Evolutionary conservation across 805 yeast genomes (phyloP), one percentile per base, ranked within the genome.

Genomic region (Ogataea allantospora): DNA sequence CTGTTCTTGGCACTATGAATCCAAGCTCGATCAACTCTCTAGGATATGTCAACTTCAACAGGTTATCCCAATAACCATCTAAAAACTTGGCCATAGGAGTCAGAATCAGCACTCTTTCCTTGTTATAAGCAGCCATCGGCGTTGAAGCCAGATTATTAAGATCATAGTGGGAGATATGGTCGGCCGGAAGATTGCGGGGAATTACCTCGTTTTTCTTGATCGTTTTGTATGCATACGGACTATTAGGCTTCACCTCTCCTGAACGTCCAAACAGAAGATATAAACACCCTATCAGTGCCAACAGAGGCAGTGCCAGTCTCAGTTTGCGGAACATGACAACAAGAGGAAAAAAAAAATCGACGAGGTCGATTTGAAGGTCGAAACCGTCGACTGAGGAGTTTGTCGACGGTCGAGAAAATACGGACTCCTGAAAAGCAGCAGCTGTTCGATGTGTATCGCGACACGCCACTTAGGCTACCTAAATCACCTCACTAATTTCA

Each of bases 81-180:
- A 85, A 80, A 58, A 93, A 93, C 48, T 80, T 76, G 29, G 95
- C 83, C 77, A 93, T 80, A 24, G 99, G 99, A 2, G 97, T 80
- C 57, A 93, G 71, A 40, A 93, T 78, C 57, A 93, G 70, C 14
- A 93, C 86, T 46, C 84, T 82, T 58, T 93, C 97, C 53, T 75
- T 77, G 61, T 87, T 83, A 42, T 72, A 73, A 34, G 78, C 78
- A 14, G 96, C 84, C 61, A 77, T 73, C 19, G 84, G 71, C 3
- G 89, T 76, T 3, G 91, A 74, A 17, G 78, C 78, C 48, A 91
- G 67, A 48, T 74, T 73, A 66, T 93, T 91, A 68, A 93, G 72
- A 62, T 91, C 88, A 57, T 83, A 87, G 55, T 85, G 95, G 25
- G 84, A 73, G 45, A 85, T 83, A 57, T 84, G 93, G 53, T 83